phyloP scores from a whole-genome alignment of 495 filamentous ascomycete species.

The Daldinia bambusicola region DNA sequence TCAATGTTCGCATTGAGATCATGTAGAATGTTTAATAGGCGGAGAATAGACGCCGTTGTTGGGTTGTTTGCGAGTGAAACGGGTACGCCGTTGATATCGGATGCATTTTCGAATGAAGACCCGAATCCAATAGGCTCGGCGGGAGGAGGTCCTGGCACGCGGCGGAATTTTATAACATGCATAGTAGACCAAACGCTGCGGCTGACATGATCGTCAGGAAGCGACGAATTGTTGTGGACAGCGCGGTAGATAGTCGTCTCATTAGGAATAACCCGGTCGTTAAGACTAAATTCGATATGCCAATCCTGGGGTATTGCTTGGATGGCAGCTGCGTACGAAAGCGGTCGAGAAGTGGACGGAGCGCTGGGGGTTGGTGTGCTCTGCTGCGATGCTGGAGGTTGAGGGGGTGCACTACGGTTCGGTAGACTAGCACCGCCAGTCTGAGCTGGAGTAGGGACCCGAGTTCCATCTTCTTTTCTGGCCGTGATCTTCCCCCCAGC shows the following conservation, averaged over 20 bases:
- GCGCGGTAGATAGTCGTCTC: slow-evolving; percentile 98
- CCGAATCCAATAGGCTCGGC: slow-evolving; percentile 76
- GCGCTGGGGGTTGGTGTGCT: slow-evolving; percentile 61
- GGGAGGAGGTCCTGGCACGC: slow-evolving; percentile 87
- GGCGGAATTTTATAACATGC: slow-evolving; percentile 91
- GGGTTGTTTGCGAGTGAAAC: slow-evolving; percentile 85
- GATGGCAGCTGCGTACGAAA: slow-evolving; percentile 86
- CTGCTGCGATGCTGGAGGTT: slow-evolving; percentile 57
- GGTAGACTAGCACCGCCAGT: slow-evolving; percentile 51
- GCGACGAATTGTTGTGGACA: slow-evolving; percentile 76
- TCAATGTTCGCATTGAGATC: slow-evolving; percentile 95
- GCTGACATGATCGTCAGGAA: slow-evolving; percentile 71
- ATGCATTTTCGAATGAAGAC: slow-evolving; percentile 58
- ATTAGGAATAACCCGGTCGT: slow-evolving; percentile 82
- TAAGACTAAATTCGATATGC: slow-evolving; percentile 96
- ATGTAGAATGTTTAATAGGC: slow-evolving; percentile 89
- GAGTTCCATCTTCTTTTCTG: slow-evolving; percentile 94
- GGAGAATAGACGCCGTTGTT: slow-evolving; percentile 85
- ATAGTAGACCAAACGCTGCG: slow-evolving; percentile 89
- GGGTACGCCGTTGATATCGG: slow-evolving; percentile 66
- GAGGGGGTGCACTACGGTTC: slow-evolving; percentile 60
- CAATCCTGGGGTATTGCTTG: slow-evolving; percentile 87
- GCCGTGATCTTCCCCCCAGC: slow-evolving; percentile 92
- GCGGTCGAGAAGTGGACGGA: slow-evolving; percentile 62
- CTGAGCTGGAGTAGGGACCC: slow-evolving; percentile 86